Evolutionary conservation across 1,139 yeast genomes (phyloP).

Genomic region (Hansenula anomala): DNA sequence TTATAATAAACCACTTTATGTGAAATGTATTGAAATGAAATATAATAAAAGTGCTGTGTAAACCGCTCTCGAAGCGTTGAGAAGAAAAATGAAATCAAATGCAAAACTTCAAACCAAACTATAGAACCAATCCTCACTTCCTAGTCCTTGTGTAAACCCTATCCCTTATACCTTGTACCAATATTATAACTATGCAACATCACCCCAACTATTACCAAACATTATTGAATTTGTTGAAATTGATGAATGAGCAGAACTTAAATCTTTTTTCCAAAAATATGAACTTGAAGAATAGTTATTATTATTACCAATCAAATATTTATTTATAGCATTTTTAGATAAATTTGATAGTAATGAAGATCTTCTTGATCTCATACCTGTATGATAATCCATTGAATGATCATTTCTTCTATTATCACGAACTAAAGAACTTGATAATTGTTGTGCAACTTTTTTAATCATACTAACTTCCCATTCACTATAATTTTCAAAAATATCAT

Average conservation of each 20-base stretch:
- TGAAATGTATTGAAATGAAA: too few species aligned
- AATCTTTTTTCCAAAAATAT: conserved; percentile 20
- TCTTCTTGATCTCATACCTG: conserved; percentile 12
- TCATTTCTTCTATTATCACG: conserved; percentile 10
- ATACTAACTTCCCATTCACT: conserved; percentile 19
- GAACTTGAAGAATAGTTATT: conserved; percentile 6
- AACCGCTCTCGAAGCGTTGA: too few species aligned
- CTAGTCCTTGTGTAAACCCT: too few species aligned
- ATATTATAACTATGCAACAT: conserved; percentile 7
- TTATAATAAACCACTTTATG: too few species aligned
- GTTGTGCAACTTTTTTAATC: conserved; percentile 20
- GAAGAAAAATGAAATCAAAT: too few species aligned
- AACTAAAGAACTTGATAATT: conserved; percentile 16
- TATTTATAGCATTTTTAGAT: conserved; percentile 14
- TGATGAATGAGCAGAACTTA: conserved; percentile 22
- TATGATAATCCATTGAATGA: neutral
- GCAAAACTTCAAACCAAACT: too few species aligned
- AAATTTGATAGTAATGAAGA: conserved; percentile 15
- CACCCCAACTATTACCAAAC: conserved; percentile 20
- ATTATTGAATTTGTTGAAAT: conserved; percentile 21
- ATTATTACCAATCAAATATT: conserved; percentile 9
- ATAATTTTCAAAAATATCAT: conserved; percentile 17
- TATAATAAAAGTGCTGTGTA: too few species aligned
- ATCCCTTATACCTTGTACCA: too few species aligned
- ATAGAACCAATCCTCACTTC: too few species aligned